Percentiles rank a stretch among this genome's conserved stretches.
Evolutionary conservation across 2,329 filamentous ascomycete genomes (phyloP).

Genomic region (Colletotrichum tropicale): DNA sequence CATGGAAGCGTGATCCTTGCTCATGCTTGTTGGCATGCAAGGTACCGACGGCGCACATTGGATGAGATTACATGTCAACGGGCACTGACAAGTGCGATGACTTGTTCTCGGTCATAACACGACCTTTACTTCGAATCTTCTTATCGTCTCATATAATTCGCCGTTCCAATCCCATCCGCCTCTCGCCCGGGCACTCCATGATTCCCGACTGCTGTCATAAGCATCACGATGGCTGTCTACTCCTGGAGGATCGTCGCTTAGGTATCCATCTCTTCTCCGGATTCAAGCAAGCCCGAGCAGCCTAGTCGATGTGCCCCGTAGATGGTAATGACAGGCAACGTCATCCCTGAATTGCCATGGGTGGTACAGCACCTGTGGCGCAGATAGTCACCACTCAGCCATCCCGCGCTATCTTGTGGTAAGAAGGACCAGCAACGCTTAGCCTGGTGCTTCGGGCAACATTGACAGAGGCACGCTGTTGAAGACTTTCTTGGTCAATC

Average conservation of each 20-base stretch:
- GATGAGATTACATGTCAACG: neutral
- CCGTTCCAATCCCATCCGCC: neutral
- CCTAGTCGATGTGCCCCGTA: neutral
- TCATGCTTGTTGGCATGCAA: neutral
- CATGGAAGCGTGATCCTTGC: neutral
- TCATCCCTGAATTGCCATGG: neutral
- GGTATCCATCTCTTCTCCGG: neutral
- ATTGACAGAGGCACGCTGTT: neutral
- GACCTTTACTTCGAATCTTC: neutral
- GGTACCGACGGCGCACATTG: neutral
- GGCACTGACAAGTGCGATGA: neutral
- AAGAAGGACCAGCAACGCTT: neutral
- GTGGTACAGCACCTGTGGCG: neutral
- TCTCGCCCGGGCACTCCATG: neutral
- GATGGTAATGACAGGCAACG: neutral
- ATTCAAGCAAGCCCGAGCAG: neutral
- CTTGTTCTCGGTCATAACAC: neutral
- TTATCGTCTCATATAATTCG: neutral
- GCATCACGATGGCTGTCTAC: neutral
- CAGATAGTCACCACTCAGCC: neutral
- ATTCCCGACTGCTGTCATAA: neutral
- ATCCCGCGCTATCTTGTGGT: neutral
- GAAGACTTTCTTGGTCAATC: neutral
- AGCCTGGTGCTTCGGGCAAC: neutral
- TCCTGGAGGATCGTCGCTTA: neutral